Evolutionary conservation across 257 asterid genomes (phyloP).

Genomic region (Forsythia viridissima): DNA sequence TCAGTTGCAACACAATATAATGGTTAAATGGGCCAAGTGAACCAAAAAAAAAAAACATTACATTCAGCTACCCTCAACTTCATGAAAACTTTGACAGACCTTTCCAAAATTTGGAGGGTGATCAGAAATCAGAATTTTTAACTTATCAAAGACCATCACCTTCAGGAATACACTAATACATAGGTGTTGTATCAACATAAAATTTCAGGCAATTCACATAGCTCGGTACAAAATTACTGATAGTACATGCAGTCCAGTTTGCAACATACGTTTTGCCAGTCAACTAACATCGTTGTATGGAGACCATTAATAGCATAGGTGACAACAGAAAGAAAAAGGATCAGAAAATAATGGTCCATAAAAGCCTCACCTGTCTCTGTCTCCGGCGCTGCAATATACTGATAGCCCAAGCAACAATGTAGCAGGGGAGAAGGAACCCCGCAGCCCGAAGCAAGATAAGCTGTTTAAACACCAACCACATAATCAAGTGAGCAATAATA

Average conservation of each 20-base stretch:
- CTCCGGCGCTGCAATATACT: conserved; percentile 52
- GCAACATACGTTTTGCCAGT: no score
- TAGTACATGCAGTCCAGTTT: no score
- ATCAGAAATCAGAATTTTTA: not conserved
- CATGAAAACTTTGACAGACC: not conserved
- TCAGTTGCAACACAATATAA: not conserved
- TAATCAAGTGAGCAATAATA: not conserved
- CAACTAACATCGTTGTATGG: not conserved
- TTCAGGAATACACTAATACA: not conserved
- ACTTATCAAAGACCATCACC: not conserved
- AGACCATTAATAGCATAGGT: not conserved
- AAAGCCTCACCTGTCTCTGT: conserved; percentile 46
- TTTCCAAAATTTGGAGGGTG: not conserved
- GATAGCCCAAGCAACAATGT: conserved; percentile 54
- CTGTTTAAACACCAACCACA: not conserved
- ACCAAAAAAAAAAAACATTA: not conserved
- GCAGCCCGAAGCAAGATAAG: conserved; percentile 35
- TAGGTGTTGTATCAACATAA: not conserved
- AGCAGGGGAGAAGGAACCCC: conserved; percentile 51
- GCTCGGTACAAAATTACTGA: no score
- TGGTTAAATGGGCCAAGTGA: not conserved
- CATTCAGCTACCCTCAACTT: not conserved
- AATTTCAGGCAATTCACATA: not conserved
- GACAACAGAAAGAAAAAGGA: not conserved
- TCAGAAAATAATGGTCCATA: not conserved